Conservation (phyloP, 1,139 yeast species). For the Nakaseomyces sp. region DNA sequence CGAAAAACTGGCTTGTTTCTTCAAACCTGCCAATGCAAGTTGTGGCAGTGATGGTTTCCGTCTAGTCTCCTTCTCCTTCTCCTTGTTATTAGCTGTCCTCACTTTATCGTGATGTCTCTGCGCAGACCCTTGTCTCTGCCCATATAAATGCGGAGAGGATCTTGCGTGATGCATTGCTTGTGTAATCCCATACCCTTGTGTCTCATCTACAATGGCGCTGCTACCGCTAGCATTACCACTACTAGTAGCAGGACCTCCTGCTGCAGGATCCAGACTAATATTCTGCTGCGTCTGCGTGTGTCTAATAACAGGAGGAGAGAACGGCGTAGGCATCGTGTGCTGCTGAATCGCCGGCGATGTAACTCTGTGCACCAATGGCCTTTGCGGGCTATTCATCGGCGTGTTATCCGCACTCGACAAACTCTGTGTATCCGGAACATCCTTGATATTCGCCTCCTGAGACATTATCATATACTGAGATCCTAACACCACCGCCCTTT, state of each 20-base stretch:
- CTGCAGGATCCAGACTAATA: neutral
- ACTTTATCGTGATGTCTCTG: neutral
- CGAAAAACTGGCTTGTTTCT: slow-evolving; percentile 23
- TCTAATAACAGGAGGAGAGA: neutral
- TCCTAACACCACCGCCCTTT: too few species aligned
- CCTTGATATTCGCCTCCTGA: slow-evolving; percentile 20
- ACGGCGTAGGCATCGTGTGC: slow-evolving; percentile 2
- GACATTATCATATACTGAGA: slow-evolving; percentile 3
- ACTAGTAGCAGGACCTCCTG: neutral
- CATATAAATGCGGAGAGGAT: slow-evolving; percentile 3
- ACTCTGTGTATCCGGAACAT: slow-evolving; percentile 28
- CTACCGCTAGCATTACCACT: neutral
- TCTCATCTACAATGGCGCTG: neutral
- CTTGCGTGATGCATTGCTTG: slow-evolving; percentile 6
- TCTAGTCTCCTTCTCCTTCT: slow-evolving; percentile 10
- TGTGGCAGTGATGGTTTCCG: slow-evolving; percentile 28
- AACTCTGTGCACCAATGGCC: slow-evolving; percentile 2
- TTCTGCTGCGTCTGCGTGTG: neutral
- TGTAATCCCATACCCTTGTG: slow-evolving; percentile 4
- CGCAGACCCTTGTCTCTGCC: neutral
- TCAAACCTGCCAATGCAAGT: slow-evolving; percentile 22
- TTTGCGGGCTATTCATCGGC: slow-evolving; percentile 22
- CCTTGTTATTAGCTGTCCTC: slow-evolving; percentile 4
- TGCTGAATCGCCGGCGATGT: neutral
- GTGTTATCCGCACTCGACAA: slow-evolving; percentile 24